Percentiles rank a stretch among this genome's conserved stretches.
These are phyloP conservation scores for Geranomyces michiganensis DNA, from an alignment of 192 early-diverging fungal genomes.

Conservation along the genomic window DNA sequence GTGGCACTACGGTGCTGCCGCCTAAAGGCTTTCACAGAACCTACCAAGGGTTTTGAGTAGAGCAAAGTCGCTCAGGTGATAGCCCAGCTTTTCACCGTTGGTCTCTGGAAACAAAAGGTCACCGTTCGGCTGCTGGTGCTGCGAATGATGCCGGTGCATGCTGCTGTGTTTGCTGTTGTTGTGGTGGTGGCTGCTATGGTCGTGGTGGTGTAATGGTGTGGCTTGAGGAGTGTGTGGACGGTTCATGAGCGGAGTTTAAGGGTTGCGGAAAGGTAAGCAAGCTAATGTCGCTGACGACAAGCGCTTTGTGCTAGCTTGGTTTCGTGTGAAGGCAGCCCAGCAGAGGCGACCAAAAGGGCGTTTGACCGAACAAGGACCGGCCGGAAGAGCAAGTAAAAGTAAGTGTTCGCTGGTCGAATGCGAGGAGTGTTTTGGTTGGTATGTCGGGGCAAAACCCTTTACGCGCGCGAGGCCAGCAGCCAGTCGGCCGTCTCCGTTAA, in stretches of 20 bases:
- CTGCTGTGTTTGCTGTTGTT: neutral
- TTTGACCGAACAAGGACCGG: too few species aligned
- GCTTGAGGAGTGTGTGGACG: slow-evolving; percentile 6
- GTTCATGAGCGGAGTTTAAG: neutral
- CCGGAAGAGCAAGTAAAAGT: too few species aligned
- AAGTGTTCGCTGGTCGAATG: too few species aligned
- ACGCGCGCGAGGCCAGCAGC: too few species aligned
- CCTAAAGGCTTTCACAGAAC: neutral
- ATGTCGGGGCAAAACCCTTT: too few species aligned
- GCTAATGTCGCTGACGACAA: too few species aligned
- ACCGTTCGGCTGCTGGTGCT: neutral
- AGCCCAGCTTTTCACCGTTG: slow-evolving; percentile 51
- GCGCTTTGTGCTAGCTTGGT: too few species aligned
- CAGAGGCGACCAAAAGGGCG: too few species aligned
- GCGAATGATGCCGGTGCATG: neutral
- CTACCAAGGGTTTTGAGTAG: slow-evolving; percentile 54
- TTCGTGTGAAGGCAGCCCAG: too few species aligned
- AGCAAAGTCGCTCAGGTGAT: slow-evolving; percentile 51
- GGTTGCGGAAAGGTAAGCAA: too few species aligned
- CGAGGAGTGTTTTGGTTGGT: too few species aligned
- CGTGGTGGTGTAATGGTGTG: neutral
- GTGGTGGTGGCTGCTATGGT: neutral
- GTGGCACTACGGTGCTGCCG: neutral
- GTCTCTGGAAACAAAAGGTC: slow-evolving; percentile 27
- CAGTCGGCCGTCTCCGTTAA: too few species aligned